Conservation (phyloP, 176 grass and related monocot species). For the Triticum timopheevii region DNA sequence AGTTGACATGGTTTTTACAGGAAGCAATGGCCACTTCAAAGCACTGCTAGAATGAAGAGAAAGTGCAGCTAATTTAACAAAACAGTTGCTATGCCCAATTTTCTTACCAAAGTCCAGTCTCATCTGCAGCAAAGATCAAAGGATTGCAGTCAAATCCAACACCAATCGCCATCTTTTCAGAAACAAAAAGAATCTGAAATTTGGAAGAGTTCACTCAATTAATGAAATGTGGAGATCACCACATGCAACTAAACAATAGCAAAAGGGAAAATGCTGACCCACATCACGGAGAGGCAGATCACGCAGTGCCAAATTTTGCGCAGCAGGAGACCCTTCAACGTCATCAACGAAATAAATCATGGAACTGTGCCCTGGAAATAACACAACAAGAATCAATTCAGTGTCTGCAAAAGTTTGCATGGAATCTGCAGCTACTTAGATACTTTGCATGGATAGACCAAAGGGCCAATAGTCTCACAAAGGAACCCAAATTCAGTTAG, state of each 20-base stretch:
- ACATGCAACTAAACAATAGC: conserved; percentile 44
- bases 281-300: conserved; percentile 99
- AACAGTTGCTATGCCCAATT: conserved; percentile 4
- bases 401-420: not conserved
- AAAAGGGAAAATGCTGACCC: conserved; percentile 98
- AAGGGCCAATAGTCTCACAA: not conserved
- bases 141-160: conserved; percentile 99
- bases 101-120: conserved; percentile 94
- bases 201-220: conserved; percentile 35
- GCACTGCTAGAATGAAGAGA: not conserved
- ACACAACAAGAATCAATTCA: conserved; percentile 17
- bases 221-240: conserved; percentile 33
- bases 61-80: conserved; percentile 15
- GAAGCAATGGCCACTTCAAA: not conserved
- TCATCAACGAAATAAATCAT: conserved; percentile 98
- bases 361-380: conserved; percentile 84
- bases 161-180: conserved; percentile 81
- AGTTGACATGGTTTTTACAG: conserved; percentile 6
- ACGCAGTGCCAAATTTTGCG: conserved; percentile 75
- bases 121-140: conserved; percentile 83
- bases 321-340: conserved; percentile 71
- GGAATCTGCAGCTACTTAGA: not conserved
- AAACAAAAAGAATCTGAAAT: conserved; percentile 91
- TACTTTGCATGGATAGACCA: not conserved
- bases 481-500: not conserved